Base-by-base conservation (phyloP, 306 rosid genomes). In the Prunus padus region DNA sequence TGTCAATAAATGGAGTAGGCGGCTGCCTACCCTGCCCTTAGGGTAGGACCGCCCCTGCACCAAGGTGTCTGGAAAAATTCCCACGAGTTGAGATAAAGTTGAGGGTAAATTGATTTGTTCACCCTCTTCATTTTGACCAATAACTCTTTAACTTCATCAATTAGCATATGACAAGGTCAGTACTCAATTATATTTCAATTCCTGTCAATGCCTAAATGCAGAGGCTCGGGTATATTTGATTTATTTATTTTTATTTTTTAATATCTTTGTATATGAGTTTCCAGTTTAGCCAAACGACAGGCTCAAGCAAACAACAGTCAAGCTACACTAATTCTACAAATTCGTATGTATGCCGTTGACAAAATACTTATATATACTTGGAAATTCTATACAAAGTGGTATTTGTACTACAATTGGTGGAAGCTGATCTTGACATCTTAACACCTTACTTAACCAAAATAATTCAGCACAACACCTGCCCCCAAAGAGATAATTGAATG, bases 391-490 rank as follows among this genome's bases (percentile, higher is more conserved):
- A 76, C n/a, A 37, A 65, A 28, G 45, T 56, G 57, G 62, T 64
- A 15, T 67, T 71, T 55, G 84, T n/a, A 15, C 72, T 68, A 37
- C 81, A 67, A 65, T 74, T 78, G 83, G 81, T 59, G 61, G 7
- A 79, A 74, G 57, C 61, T 83, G 90, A 88, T 79, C 22, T 69
- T 80, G 91, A 90, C 91, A 69, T 82, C 72, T 63, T 73, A 82
- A 85, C 89, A 66, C 77, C 62, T 63, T 31, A 9, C 26, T 65
- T 50, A 44, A 55, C 23, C 23, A 76, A 64, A 55, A 60, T 69
- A 31, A 19, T 54, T 46, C 33, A 33, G 37, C 61, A 75, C 65
- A 50, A 44, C 52, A 70, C 84, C 84, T 54, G 76, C 67, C 67
- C 52, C 47, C 4, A 16, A 40, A 31, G 68, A 54, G 22, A 54